These are phyloP conservation scores for Oryza brachyantha DNA, from an alignment of 176 grass and related monocot genomes.

Conservation along the genomic window DNA sequence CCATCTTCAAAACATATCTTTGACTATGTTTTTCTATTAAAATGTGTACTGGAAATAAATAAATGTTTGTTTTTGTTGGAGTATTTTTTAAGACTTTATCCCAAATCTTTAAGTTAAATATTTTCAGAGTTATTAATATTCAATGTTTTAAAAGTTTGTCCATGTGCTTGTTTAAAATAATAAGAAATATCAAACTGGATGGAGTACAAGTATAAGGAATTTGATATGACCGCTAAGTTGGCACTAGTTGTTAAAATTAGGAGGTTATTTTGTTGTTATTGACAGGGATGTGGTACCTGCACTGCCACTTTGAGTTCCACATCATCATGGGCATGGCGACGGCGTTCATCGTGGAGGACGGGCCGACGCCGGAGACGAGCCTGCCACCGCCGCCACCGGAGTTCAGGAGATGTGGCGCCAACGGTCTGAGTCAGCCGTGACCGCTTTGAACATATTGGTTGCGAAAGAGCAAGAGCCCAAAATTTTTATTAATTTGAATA, in stretches of 20 bases:
- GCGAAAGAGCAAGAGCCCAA: not conserved
- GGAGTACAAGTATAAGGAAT: not conserved
- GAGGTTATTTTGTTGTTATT: not conserved
- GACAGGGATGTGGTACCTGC: slow-evolving; percentile 28
- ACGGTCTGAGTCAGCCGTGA: not conserved
- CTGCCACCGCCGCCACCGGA: slow-evolving; percentile 10
- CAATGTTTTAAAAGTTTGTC: too few relatives aligned
- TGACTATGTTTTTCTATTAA: too few relatives aligned
- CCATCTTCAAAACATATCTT: too few relatives aligned
- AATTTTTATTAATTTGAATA: not conserved
- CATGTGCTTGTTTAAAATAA: too few relatives aligned
- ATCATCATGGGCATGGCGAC: slow-evolving; percentile 20
- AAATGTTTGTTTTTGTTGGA: too few relatives aligned
- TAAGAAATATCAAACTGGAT: too few relatives aligned
- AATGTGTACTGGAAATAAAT: too few relatives aligned
- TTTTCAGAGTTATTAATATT: too few relatives aligned
- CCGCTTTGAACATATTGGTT: not conserved
- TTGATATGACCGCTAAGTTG: not conserved
- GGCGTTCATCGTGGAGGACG: slow-evolving; percentile 32
- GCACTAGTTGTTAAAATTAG: not conserved
- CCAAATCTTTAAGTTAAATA: too few relatives aligned
- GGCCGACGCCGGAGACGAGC: slow-evolving; percentile 3
- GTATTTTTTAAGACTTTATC: too few relatives aligned
- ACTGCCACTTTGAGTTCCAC: slow-evolving; percentile 42
- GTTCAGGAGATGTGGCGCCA: not conserved